Evolutionary conservation across 768 basidiomycete species (phyloP), one percentile per base, ranked within the genome.

Genomic region (Pleurotus platypus): DNA sequence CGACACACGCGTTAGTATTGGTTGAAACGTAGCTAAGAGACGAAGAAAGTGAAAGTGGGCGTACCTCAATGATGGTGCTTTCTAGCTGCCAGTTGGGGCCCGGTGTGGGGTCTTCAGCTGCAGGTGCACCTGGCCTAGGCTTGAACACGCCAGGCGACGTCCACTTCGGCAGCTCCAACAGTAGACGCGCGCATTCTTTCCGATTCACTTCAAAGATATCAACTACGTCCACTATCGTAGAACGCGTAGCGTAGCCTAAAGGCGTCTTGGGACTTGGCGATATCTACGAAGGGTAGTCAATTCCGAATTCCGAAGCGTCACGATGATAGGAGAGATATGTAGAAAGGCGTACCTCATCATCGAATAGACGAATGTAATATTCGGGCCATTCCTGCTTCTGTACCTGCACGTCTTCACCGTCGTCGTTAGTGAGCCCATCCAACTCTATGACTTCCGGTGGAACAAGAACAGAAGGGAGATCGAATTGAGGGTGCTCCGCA

Each of bases 131-230:
- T 12, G 87, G 84, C 64, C 81, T 84, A 5, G 87, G 83, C 64
- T 88, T 92, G 80, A 98, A 98, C 0, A 93, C 93, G 3, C 92
- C 92, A 2, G 80, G 75, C 3, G 85, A 66, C 56, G 86, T 82
- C 90, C 94, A 97, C 64, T 86, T 88, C 1, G 92, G 90, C 55
- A 90, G 87, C 68, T 93, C 89, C 46, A 97, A 79, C 5, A 98
- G 76, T 6, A 98, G 74, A 2, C 90, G 79, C 1, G 97, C 95
- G 62, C 89, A 90, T 64, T 99, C 97, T 69, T 96, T 97, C 55
- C 97, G 84, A 69, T 99, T 98, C 49, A 97, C 83, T 69, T 98
- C 96, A 64, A 92, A 98, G 13, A 98, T 89, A 57, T 92, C 84
- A 42, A 97, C 71, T 16, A 87, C 81, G 66, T 98, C 94, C 5